These are phyloP conservation scores for thale cress (Arabidopsis thaliana) DNA, from an alignment of 345 rosid genomes.

Conservation along the genomic window TAIR10.1 NC_003070.9:23869501-23870000, in stretches of 20 bases:
- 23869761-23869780: slow-evolving; percentile 51
- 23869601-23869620: slow-evolving; percentile 41
- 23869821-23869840: slow-evolving; percentile 44
- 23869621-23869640: slow-evolving; percentile 50
- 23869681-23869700: not conserved
- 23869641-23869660: slow-evolving; percentile 44
- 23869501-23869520: slow-evolving; percentile 55
- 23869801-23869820: slow-evolving; percentile 49
- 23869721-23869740: not conserved
- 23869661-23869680: slow-evolving; percentile 25
- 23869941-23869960: slow-evolving; percentile 60
- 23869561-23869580: slow-evolving; percentile 40
- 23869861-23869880: slow-evolving; percentile 42
- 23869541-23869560: slow-evolving; percentile 39
- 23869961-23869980: slow-evolving; percentile 80
- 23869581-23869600: slow-evolving; percentile 31
- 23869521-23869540: slow-evolving; percentile 51
- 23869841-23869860: slow-evolving; percentile 50
- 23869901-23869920: slow-evolving; percentile 69
- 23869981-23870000: slow-evolving; percentile 65
- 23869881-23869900: slow-evolving; percentile 60
- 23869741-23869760: slow-evolving; percentile 38
- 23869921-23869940: slow-evolving; percentile 65
- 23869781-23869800: slow-evolving; percentile 50
- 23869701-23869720: not conserved